Conservation (phyloP, 768 basidiomycete genomes). For the Sarcomyxa edulis region DNA sequence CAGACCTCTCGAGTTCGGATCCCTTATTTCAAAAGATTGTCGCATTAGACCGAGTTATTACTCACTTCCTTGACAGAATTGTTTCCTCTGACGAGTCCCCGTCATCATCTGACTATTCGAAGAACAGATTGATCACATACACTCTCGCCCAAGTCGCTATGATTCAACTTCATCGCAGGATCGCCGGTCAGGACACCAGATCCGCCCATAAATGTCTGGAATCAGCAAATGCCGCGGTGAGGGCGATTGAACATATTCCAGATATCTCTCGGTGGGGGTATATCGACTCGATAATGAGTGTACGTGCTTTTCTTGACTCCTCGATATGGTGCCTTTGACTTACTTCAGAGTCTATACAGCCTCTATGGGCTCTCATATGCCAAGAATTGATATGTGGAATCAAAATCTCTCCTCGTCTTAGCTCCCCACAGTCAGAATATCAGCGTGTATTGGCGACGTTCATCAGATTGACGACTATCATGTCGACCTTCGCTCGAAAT, state of each 20-base stretch:
- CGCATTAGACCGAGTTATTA: slow-evolving; percentile 40
- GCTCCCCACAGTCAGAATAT: no score
- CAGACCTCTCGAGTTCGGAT: slow-evolving; percentile 38
- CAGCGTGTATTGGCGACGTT: no score
- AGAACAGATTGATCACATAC: slow-evolving; percentile 36
- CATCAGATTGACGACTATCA: no score
- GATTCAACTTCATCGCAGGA: slow-evolving; percentile 48
- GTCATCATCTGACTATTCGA: slow-evolving; percentile 24
- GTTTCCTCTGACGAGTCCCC: slow-evolving; percentile 26
- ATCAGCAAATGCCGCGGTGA: slow-evolving; percentile 26
- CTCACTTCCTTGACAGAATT: slow-evolving; percentile 29
- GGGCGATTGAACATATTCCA: slow-evolving; percentile 34
- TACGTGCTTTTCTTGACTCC: slow-evolving; percentile 22
- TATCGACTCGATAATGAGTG: slow-evolving; percentile 47
- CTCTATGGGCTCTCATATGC: slow-evolving; percentile 42
- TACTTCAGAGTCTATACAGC: slow-evolving; percentile 22
- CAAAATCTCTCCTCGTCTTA: no score
- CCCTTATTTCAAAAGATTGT: slow-evolving; percentile 37
- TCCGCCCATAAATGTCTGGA: slow-evolving; percentile 38
- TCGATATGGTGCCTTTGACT: slow-evolving; percentile 8
- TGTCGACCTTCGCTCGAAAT: no score
- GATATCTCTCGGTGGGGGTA: slow-evolving; percentile 32
- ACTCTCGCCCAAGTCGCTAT: slow-evolving; percentile 44
- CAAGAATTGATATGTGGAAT: slow-evolving; percentile 43
- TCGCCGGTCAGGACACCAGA: slow-evolving; percentile 34